These are phyloP conservation scores for Yamadazyma tumulicola DNA, from an alignment of 805 yeast genomes.

Conservation along the genomic window DNA sequence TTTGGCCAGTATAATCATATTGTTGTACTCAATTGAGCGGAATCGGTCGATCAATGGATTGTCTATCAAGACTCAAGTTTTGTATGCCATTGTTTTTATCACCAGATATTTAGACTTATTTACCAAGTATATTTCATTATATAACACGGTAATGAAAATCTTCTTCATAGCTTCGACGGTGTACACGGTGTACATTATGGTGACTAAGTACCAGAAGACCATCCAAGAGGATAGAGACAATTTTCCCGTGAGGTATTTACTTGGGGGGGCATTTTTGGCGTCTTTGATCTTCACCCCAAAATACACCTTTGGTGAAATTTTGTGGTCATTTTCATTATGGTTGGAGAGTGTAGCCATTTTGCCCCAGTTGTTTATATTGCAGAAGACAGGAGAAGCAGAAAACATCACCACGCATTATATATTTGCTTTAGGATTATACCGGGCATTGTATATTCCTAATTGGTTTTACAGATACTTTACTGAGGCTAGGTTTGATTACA, in stretches of 20 bases:
- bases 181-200: constrained; percentile 73
- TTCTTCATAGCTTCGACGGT: constrained; percentile 73
- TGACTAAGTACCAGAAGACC: constrained; percentile 53
- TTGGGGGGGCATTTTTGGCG: constrained; percentile 55
- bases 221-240: constrained; percentile 63
- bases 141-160: constrained; percentile 78
- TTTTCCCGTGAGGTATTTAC: constrained; percentile 68
- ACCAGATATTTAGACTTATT: constrained; percentile 42
- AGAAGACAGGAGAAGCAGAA: constrained; percentile 84
- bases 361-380: constrained; percentile 90
- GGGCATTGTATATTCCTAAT: constrained; percentile 88
- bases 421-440: constrained; percentile 86
- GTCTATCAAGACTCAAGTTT: constrained; percentile 81
- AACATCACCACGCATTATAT: constrained; percentile 88
- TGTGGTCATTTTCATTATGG: constrained; percentile 93
- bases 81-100: constrained; percentile 51
- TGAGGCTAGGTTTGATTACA: constrained; percentile 62
- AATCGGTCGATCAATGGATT: constrained; percentile 75
- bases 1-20: constrained; percentile 69
- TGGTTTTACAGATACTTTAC: constrained; percentile 84
- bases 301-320: constrained; percentile 57
- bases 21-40: constrained; percentile 64
- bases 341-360: constrained; percentile 86
- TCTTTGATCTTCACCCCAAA: constrained; percentile 63
- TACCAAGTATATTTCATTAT: constrained; percentile 57